Evolutionary conservation across 768 basidiomycete genomes (phyloP).

Genomic region (Tylopilus felleus): DNA sequence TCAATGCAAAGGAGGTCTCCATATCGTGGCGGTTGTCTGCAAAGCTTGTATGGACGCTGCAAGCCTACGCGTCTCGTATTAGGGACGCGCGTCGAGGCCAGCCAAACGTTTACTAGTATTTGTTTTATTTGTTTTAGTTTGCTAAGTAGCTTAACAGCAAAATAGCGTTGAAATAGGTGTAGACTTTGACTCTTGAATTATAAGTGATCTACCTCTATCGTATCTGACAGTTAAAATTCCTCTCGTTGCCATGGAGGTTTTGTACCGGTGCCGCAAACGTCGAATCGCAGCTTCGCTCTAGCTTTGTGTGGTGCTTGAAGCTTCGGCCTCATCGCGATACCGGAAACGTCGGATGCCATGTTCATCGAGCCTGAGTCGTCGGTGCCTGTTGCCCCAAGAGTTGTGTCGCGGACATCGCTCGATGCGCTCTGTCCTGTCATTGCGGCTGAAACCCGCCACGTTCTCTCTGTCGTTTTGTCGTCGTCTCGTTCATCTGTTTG

Average conservation of each 20-base stretch:
- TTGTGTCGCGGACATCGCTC: background rate
- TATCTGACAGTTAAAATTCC: background rate
- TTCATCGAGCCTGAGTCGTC: background rate
- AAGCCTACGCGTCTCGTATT: conserved; percentile 18
- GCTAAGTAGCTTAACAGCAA: background rate
- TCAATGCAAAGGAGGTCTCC: conserved; percentile 90
- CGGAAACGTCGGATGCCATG: background rate
- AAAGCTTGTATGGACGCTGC: conserved; percentile 1
- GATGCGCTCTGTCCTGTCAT: background rate
- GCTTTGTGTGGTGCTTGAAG: background rate
- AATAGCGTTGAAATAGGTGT: background rate
- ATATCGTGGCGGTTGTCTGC: conserved; percentile 40
- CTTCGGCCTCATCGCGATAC: background rate
- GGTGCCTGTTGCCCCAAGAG: background rate
- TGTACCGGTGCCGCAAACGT: background rate
- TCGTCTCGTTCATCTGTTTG: background rate
- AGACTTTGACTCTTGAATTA: too few species aligned
- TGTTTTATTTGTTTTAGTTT: conserved; percentile 18
- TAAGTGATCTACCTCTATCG: too few species aligned
- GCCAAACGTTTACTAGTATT: background rate
- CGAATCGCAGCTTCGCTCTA: background rate
- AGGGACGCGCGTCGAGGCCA: conserved; percentile 30
- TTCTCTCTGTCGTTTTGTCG: background rate
- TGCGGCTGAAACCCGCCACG: background rate
- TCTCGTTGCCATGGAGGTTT: background rate